These are phyloP conservation scores for Carallia brachiata DNA, from an alignment of 345 rosid genomes.

Conservation along the genomic window DNA sequence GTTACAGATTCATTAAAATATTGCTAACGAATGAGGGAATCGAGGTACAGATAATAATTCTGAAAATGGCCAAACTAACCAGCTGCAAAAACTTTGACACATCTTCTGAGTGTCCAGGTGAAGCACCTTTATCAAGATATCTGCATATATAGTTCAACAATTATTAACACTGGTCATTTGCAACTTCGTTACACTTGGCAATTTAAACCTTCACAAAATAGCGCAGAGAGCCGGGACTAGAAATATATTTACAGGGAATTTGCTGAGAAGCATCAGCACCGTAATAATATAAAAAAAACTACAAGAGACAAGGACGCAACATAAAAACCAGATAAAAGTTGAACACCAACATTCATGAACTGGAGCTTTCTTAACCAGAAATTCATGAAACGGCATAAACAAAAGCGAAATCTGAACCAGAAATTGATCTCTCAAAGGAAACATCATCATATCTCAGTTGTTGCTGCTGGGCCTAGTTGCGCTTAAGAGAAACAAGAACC, in stretches of 20 bases:
- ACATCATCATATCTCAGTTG: background rate
- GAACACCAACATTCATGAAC: background rate
- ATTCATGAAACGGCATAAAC: no score
- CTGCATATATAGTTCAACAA: constrained; percentile 34
- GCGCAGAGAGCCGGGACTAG: background rate
- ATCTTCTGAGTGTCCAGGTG: constrained; percentile 42
- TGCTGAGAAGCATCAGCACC: background rate
- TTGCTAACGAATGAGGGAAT: constrained; percentile 4
- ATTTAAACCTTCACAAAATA: background rate
- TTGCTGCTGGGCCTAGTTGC: no score
- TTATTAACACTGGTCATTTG: constrained; percentile 8
- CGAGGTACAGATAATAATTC: constrained; percentile 4
- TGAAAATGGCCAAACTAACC: constrained; percentile 46
- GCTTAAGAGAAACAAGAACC: no score
- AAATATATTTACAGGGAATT: no score
- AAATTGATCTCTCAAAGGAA: background rate
- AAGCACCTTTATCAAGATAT: constrained; percentile 61
- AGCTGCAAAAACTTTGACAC: constrained; percentile 67
- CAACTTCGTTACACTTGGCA: constrained; percentile 10
- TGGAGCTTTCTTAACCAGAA: background rate
- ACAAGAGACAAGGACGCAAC: no score
- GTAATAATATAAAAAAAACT: background rate
- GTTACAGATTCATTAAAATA: constrained; percentile 6
- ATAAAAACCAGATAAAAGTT: background rate
- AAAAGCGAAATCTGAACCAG: background rate